Base-by-base conservation (phyloP, 2,329 filamentous ascomycete species). In the Neonectria faginata region DNA sequence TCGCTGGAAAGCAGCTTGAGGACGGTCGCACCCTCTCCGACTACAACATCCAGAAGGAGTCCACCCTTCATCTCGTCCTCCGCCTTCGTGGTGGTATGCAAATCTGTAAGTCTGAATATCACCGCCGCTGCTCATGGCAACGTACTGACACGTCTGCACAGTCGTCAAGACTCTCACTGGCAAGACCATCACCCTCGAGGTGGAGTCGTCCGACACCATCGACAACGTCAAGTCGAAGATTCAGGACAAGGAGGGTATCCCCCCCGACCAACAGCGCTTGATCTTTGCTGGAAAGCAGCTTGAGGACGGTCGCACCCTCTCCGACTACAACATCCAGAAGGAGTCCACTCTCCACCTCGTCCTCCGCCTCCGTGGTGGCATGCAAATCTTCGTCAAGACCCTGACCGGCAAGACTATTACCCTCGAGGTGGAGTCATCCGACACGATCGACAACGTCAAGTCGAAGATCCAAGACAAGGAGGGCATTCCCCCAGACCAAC, bases 181-280 rank as follows among this genome's bases (percentile, higher is more conserved):
- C 74, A 97, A 97, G 87, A 97, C 94, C 57, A 97, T 97, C 78
- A 97, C 94, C 7, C 85, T 97, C 2, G 93, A 97, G 83, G 93
- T 97, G 1, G 93, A 97, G 80, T 94, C 91, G 0, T 92, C 89
- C 1, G 94, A 97, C 74, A 97, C 94, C 44, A 97, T 97, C 81
- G 94, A 97, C 85, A 97, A 97, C 67, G 94, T 97, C 42, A 97
- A 97, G 89, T 89, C 87, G 55, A 97, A 97, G 88, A 97, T 97
- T 47, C 94, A 97, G 81, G 94, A 97, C 77, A 97, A 97, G 88
- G 94, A 97, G 82, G 94, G 94, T 27, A 97, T 97, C 57, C 94
- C 94, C 45, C 94, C 94, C 9, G 94, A 97, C 77, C 94, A 97
- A 81, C 94, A 97, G 84, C 94, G 94, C 74, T 81, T 97, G 70